Evolutionary conservation across 805 yeast genomes (phyloP), one percentile per base, ranked within the genome.

Genomic region (Blastobotrys chiropterorum): DNA sequence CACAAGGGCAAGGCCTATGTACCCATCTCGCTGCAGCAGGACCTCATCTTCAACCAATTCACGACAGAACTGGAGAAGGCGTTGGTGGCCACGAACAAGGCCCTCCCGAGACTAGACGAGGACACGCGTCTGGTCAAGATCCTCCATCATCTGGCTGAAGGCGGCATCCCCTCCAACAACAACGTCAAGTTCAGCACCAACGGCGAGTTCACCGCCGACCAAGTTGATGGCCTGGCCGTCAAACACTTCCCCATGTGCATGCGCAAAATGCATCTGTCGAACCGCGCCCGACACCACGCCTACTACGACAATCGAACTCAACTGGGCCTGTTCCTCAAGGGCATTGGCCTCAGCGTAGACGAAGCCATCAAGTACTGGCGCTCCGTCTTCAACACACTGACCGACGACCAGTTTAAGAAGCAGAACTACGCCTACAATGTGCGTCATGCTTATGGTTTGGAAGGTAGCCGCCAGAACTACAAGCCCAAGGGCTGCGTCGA

Each of bases 351-450:
- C 53, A 78, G 78, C 44, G 83, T 86, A 4, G 97, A 90, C 53
- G 97, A 94, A 64, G 90, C 97, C 0, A 67, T 92, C 53, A 80
- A 78, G 59, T 92, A 90, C 67, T 94, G 97, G 96, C 72, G 82
- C 11, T 71, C 69, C 49, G 84, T 84, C 56, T 92, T 92, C 68
- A 77, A 89, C 3, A 68, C 72, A 50, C 65, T 62, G 8, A 76
- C 83, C 3, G 66, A 80, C 50, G 97, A 89, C 50, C 80, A 81
- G 60, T 90, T 90, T 70, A 16, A 15, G 14, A 81, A 84, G 67
- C 90, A 90, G 69, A 95, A 92, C 63, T 90, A 92, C 72, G 76
- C 80, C 55, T 94, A 94, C 74, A 87, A 86, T 61, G 80, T 94
- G 62, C 78, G 96, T 54, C 97, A 94, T 68, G 79, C 77, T 56